Evolutionary conservation across 192 early-diverging fungal genomes (phyloP).

Genomic region (Pilaira anomala): DNA sequence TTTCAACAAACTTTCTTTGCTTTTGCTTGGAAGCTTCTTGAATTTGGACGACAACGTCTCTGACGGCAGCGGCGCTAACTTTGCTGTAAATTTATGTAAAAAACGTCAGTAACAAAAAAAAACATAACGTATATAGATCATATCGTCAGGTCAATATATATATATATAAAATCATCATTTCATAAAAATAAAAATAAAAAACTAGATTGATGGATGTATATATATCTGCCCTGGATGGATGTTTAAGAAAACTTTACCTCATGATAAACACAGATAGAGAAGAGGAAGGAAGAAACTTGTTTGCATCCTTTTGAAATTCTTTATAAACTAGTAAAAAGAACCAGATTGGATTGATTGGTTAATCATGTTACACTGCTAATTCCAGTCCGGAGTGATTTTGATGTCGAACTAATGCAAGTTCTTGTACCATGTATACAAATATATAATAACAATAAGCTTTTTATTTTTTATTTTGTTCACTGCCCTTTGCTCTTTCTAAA

Average conservation of each 20-base stretch:
- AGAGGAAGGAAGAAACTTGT: conserved; percentile 1
- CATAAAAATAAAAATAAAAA: background rate
- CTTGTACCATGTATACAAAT: no score
- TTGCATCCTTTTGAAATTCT: no score
- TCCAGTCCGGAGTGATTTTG: no score
- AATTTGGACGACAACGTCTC: conserved; percentile 71
- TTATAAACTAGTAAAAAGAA: no score
- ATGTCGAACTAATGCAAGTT: no score
- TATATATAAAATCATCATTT: background rate
- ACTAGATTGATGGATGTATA: conserved; percentile 28
- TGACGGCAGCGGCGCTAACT: conserved; percentile 86
- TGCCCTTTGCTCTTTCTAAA: no score
- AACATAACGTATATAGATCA: background rate
- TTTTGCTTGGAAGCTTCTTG: conserved; percentile 79
- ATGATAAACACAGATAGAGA: conserved; percentile 10
- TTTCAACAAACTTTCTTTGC: conserved; percentile 94
- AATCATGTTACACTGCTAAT: no score
- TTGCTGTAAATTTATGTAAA: conserved; percentile 66
- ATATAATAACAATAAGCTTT: no score
- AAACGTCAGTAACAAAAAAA: conserved; percentile 1
- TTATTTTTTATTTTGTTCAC: no score
- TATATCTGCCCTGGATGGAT: conserved; percentile 3
- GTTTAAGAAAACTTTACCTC: conserved; percentile 11
- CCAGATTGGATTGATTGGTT: no score
- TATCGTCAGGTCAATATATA: background rate